Evolutionary conservation across 1,139 yeast genomes (phyloP), one percentile per base, ranked within the genome.

Genomic region (Diutina pseudorugosa): DNA sequence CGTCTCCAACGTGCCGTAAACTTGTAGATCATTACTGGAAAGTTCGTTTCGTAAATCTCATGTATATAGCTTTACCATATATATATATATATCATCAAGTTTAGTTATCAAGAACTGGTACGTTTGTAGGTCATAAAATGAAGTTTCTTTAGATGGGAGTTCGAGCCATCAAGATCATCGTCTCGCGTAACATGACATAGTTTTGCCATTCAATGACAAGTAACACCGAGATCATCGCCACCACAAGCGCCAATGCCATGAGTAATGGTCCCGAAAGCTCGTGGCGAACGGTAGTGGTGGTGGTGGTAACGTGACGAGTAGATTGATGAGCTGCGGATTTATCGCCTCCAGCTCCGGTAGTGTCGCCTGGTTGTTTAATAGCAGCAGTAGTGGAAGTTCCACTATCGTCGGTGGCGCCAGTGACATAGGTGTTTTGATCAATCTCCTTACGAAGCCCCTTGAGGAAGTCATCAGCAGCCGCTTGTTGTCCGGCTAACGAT

Each of bases 21-120:
- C 64, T 87, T 88, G n/a, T 91, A 95, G 3, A 86, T 76, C 11
- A 30, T n/a, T n/a, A n/a, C n/a, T n/a, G n/a, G 36, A 11, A 30
- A 11, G 36, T 11, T 30, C 25, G 42, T 18, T 33, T 12, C 16
- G 6, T 7, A 12, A 11, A 16, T 36, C 16, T 36, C 19, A 19
- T 40, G 42, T 40, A 40, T 40, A 40, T 40, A 40, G 21, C 11
- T 33, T 14, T 4, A 4, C 14, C 40, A 11, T n/a, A n/a, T n/a
- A n/a, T n/a, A n/a, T n/a, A n/a, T n/a, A n/a, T n/a, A n/a, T n/a
- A n/a, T n/a, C n/a, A n/a, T n/a, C n/a, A n/a, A n/a, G n/a, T n/a
- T n/a, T n/a, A n/a, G n/a, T n/a, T n/a, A n/a, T n/a, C n/a, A n/a
- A n/a, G n/a, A n/a, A n/a, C n/a, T n/a, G n/a, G n/a, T n/a, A n/a